Percentiles rank a stretch among this genome's conserved stretches.
phyloP scores from a whole-genome alignment of 495 filamentous ascomycete genomes.

The Xylaria grammica region DNA sequence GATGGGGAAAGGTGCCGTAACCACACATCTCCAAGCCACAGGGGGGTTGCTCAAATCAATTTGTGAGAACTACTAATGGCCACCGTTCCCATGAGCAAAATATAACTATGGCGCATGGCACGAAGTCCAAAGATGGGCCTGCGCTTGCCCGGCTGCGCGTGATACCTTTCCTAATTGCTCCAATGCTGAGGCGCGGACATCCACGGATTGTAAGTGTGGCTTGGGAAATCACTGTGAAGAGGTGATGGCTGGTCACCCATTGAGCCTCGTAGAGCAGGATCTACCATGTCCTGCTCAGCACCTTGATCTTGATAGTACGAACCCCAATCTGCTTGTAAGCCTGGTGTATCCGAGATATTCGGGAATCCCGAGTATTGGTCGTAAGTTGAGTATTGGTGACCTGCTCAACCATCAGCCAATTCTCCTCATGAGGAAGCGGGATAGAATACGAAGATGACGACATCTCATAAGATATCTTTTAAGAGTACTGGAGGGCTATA shows the following conservation, averaged over 20 bases:
- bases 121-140: not conserved
- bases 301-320: slow-evolving; percentile 31
- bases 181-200: slow-evolving; percentile 39
- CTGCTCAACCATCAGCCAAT: slow-evolving; percentile 28
- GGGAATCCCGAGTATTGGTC: slow-evolving; percentile 36
- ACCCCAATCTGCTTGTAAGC: slow-evolving; percentile 33
- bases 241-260: slow-evolving; percentile 36
- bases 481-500: not conserved
- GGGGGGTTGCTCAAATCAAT: slow-evolving; percentile 14
- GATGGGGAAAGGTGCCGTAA: slow-evolving; percentile 15
- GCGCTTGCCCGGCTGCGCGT: slow-evolving; percentile 4
- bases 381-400: slow-evolving; percentile 34
- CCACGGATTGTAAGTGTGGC: slow-evolving; percentile 34
- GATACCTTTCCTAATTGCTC: slow-evolving; percentile 31
- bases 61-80: slow-evolving; percentile 13
- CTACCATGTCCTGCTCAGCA: slow-evolving; percentile 36
- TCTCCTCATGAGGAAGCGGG: not conserved
- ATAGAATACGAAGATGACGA: not conserved
- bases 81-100: slow-evolving; percentile 16
- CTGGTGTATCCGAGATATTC: slow-evolving; percentile 26
- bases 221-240: slow-evolving; percentile 32
- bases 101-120: slow-evolving; percentile 3
- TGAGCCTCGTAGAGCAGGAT: slow-evolving; percentile 35
- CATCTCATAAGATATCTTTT: not conserved
- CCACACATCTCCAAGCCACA: slow-evolving; percentile 20